Conservation (phyloP, 2,329 filamentous ascomycete genomes). For the Diaporthe sp. region DNA sequence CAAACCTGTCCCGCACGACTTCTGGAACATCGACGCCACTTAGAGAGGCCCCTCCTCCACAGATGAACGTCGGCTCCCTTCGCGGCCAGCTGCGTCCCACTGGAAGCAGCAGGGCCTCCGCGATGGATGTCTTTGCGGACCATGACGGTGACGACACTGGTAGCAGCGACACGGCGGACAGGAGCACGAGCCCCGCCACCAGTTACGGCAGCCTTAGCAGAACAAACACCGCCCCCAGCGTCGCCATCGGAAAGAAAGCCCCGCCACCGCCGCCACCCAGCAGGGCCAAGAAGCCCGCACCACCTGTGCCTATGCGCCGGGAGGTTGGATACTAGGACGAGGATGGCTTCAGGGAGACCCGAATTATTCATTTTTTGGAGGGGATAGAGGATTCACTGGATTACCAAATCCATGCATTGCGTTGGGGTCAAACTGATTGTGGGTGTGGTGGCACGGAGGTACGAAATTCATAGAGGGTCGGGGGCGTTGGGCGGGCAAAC, state of each 20-base stretch:
- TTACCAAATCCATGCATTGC: conserved; percentile 1
- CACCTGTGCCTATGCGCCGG: conserved; percentile 62
- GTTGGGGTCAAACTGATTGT: not conserved
- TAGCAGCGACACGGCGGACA: conserved; percentile 66
- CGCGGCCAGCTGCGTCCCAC: conserved; percentile 63
- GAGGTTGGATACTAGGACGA: conserved; percentile 48
- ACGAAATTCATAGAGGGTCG: not conserved
- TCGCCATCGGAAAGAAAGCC: conserved; percentile 50
- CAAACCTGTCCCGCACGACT: conserved; percentile 39
- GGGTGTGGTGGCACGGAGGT: not conserved
- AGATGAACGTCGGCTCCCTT: conserved; percentile 53
- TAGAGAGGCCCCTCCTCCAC: conserved; percentile 41
- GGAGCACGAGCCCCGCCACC: conserved; percentile 69
- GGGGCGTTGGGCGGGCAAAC: not conserved
- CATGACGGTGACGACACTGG: conserved; percentile 63
- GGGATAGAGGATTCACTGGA: not conserved
- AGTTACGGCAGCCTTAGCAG: conserved; percentile 68
- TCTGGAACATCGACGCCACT: conserved; percentile 42
- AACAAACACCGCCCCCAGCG: conserved; percentile 56
- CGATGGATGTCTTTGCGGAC: conserved; percentile 62
- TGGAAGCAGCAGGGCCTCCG: conserved; percentile 53
- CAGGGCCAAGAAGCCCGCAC: conserved; percentile 68
- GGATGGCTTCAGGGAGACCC: not conserved
- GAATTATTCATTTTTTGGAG: not conserved
- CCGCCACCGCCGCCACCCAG: conserved; percentile 63